Base-by-base conservation (phyloP, 352 stramenopile genomes). In the Globisporangium paddicum region DNA sequence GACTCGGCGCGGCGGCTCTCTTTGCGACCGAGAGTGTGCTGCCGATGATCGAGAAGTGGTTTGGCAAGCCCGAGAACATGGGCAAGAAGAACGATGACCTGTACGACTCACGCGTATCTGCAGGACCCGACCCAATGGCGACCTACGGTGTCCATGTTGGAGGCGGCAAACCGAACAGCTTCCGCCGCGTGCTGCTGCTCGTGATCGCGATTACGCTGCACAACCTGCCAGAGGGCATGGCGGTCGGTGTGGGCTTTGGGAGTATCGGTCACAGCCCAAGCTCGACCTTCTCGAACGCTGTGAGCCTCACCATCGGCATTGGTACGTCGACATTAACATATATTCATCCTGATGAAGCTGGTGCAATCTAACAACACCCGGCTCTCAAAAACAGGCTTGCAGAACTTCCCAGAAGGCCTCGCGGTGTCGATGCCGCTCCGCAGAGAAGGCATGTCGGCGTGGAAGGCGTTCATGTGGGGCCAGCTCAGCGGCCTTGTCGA, bases 171-270 rank as follows among this genome's bases (percentile, higher is more conserved):
- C 37, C 50, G 1, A 65, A 35, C 51, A 90, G 82, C 60, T 95
- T 76, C 60, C 83, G 87, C 9, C 82, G 87, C 8, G 81, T 96
- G 7, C 40, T 96, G 32, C 62, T 97, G 41, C 65, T 97, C 10
- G 88, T 97, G 44, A 91, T 97, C 48, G 88, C 88, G 34, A 94
- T 97, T 47, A 96, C 89, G 37, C 64, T 97, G 44, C 89, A 97
- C 69, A 96, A 97, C 69, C 72, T 96, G 16, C 89, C 89, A 0
- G 89, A 96, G 60, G 89, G 87, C 26, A 91, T 96, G 77, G 89
- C 89, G 0, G 87, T 96, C 16, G 89, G 89, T 16, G 89, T 96
- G 37, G 89, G 86, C n/a, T 96, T 96, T 62, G 89, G 87, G 25
- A 93, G 84, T 58, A 66, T 92, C 40, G 87, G 81, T 0, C 77